Evolutionary conservation across 257 asterid genomes (phyloP).

Genomic region (Ehretia macrophylla): DNA sequence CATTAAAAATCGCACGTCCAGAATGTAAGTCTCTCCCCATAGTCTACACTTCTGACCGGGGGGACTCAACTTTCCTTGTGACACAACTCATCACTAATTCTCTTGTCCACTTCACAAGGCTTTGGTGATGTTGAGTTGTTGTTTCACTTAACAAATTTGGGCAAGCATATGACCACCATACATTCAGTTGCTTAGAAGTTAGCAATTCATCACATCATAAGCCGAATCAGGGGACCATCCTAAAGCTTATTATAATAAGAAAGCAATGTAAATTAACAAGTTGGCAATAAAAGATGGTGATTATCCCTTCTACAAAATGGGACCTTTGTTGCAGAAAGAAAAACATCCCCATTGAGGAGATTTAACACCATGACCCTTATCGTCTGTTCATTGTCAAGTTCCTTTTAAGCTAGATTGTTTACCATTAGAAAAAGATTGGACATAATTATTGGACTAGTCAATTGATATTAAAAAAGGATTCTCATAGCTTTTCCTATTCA

Average conservation of each 20-base stretch:
- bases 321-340: conserved; percentile 45
- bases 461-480: conserved; percentile 1
- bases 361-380: conserved; percentile 6
- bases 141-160: conserved; percentile 1
- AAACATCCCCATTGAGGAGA: conserved; percentile 46
- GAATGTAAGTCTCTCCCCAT: too few relatives aligned
- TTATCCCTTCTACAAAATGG: conserved; percentile 38
- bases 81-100: too few relatives aligned
- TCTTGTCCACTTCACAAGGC: neutral
- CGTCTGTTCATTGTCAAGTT: conserved; percentile 19
- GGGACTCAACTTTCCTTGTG: too few relatives aligned
- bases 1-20: too few relatives aligned
- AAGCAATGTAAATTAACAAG: too few relatives aligned
- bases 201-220: conserved; percentile 30
- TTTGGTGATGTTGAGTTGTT: conserved; percentile 21
- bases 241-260: conserved; percentile 11
- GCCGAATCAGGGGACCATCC: conserved; percentile 33
- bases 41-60: too few relatives aligned
- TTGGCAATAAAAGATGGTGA: conserved; percentile 33
- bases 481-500: conserved; percentile 1
- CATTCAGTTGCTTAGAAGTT: conserved; percentile 13
- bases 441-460: conserved; percentile 24
- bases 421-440: conserved; percentile 11
- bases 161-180: conserved; percentile 20
- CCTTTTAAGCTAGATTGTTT: conserved; percentile 23